These are phyloP conservation scores for Calonectria fujianensis DNA, from an alignment of 2,329 filamentous ascomycete species.

Conservation along the genomic window DNA sequence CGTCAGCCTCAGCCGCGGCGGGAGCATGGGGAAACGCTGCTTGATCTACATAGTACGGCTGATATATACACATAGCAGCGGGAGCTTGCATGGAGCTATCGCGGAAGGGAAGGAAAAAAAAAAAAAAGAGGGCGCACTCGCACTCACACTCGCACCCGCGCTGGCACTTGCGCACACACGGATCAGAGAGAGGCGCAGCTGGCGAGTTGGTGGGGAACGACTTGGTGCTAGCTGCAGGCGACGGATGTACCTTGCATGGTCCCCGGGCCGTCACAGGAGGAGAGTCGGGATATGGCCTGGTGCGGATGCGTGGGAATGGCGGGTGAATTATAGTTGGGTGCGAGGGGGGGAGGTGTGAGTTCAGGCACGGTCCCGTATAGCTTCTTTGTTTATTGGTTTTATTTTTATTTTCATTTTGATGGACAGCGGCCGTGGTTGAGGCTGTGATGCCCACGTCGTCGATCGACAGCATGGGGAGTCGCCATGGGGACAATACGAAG, in stretches of 20 bases:
- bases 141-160: neutral
- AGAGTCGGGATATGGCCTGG: constrained; percentile 10
- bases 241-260: constrained; percentile 44
- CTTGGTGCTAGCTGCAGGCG: constrained; percentile 38
- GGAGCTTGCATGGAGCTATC: constrained; percentile 3
- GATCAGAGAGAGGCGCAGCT: constrained; percentile 20
- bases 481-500: neutral
- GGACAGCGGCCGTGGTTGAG: neutral
- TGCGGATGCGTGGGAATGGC: constrained; percentile 19
- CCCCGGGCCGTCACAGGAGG: constrained; percentile 32
- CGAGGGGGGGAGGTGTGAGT: neutral
- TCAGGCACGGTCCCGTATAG: neutral
- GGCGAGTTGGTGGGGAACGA: constrained; percentile 5
- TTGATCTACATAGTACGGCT: constrained; percentile 2
- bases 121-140: constrained; percentile 8
- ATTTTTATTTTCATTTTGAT: neutral
- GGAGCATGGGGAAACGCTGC: constrained; percentile 15
- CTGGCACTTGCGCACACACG: neutral
- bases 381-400: neutral
- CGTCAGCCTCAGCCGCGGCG: constrained; percentile 19
- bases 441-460: neutral
- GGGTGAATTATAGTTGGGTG: constrained; percentile 14
- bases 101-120: neutral
- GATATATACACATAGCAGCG: neutral
- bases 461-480: no score